Evolutionary conservation across 1,284 basidiomycete species (phyloP).

Genomic region (Inonotus obliquus): DNA sequence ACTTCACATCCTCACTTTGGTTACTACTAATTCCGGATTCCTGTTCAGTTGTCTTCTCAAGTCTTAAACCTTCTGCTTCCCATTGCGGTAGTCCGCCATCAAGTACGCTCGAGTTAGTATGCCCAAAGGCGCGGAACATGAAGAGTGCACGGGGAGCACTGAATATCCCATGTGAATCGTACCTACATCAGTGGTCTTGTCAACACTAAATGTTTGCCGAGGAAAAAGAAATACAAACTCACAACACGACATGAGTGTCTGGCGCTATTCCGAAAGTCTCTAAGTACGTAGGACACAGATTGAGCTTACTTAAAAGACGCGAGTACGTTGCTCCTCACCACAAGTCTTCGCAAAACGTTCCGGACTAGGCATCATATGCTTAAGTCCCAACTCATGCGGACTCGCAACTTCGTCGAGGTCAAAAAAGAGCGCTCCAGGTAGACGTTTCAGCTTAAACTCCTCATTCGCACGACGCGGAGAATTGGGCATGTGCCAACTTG

Average conservation of each 20-base stretch:
- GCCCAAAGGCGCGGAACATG: slow-evolving; percentile 89
- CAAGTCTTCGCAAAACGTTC: slow-evolving; percentile 77
- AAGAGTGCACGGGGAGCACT: slow-evolving; percentile 87
- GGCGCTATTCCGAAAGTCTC: slow-evolving; percentile 55
- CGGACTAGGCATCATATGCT: slow-evolving; percentile 89
- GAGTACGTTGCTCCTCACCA: slow-evolving; percentile 42
- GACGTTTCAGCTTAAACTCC: slow-evolving; percentile 65
- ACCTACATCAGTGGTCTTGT: slow-evolving; percentile 39
- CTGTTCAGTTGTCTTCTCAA: slow-evolving; percentile 41
- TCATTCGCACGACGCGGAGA: slow-evolving; percentile 56
- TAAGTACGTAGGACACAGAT: not conserved
- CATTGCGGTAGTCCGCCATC: slow-evolving; percentile 88
- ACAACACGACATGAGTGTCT: slow-evolving; percentile 81
- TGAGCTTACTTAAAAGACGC: not conserved
- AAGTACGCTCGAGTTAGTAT: slow-evolving; percentile 78
- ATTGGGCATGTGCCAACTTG: slow-evolving; percentile 88
- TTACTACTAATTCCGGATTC: too few relatives aligned
- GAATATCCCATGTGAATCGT: slow-evolving; percentile 86
- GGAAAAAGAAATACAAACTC: slow-evolving; percentile 21
- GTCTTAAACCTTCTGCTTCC: slow-evolving; percentile 63
- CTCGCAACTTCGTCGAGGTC: slow-evolving; percentile 81
- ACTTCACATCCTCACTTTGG: slow-evolving; percentile 32
- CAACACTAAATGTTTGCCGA: not conserved
- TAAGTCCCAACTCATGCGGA: slow-evolving; percentile 67
- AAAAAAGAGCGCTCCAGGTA: slow-evolving; percentile 75